Evolutionary conservation across 2,329 filamentous ascomycete species (phyloP).

Genomic region (Blastomyces emzantsi): DNA sequence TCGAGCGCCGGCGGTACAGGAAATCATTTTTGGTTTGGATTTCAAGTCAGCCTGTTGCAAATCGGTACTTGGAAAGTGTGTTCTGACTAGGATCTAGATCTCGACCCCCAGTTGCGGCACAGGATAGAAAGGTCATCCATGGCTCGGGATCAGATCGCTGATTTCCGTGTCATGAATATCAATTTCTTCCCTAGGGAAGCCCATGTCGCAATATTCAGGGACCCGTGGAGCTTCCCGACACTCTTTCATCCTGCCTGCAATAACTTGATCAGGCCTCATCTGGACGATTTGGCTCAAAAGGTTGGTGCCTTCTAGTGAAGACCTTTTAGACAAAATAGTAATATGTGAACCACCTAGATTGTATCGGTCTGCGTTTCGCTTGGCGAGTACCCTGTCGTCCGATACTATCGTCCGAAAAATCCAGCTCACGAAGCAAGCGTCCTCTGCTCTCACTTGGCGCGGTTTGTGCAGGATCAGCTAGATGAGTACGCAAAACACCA

Average conservation of each 20-base stretch:
- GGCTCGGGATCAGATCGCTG: conserved; percentile 64
- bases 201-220: conserved; percentile 79
- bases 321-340: neutral
- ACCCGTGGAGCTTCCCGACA: conserved; percentile 91
- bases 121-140: conserved; percentile 63
- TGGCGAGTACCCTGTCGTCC: conserved; percentile 88
- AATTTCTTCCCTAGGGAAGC: conserved; percentile 89
- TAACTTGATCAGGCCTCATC: conserved; percentile 67
- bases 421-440: conserved; percentile 80
- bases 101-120: conserved; percentile 60
- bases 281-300: conserved; percentile 81
- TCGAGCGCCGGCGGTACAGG: conserved; percentile 74
- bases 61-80: neutral
- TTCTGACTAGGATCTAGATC: conserved; percentile 38
- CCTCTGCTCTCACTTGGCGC: conserved; percentile 75
- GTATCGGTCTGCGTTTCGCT: conserved; percentile 80
- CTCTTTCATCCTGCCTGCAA: conserved; percentile 90
- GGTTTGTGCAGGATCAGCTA: conserved; percentile 84
- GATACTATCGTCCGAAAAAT: conserved; percentile 72
- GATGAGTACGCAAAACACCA: conserved; percentile 83
- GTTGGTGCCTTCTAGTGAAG: conserved; percentile 37
- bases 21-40: conserved; percentile 81
- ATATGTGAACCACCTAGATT: conserved; percentile 45
- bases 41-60: conserved; percentile 40
- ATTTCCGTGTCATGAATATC: conserved; percentile 72